Conservation (phyloP, 768 basidiomycete species). For the Phlebiopsis flavidoalba region DNA sequence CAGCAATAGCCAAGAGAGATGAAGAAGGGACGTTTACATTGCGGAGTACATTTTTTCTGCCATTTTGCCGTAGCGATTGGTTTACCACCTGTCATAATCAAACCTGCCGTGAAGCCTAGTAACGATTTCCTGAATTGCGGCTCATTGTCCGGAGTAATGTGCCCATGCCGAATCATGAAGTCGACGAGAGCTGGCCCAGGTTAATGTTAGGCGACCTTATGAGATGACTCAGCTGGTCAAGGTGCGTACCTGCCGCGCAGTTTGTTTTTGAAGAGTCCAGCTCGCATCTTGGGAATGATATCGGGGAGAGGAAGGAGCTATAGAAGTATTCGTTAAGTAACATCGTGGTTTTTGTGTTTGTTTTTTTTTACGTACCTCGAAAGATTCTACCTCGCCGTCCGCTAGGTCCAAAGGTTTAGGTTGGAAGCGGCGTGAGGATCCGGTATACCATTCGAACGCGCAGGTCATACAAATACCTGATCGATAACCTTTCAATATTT, state of each 20-base stretch:
- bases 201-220: neutral
- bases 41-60: too few relatives aligned
- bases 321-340: neutral
- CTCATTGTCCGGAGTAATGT: conserved; percentile 85
- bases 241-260: conserved; percentile 68
- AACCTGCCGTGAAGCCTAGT: conserved; percentile 72
- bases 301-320: conserved; percentile 65
- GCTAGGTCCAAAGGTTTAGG: conserved; percentile 76
- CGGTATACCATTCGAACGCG: conserved; percentile 39
- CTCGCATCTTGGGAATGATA: conserved; percentile 58
- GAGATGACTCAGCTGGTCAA: neutral
- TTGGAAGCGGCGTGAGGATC: conserved; percentile 44
- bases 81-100: conserved; percentile 41
- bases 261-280: conserved; percentile 88
- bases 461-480: conserved; percentile 83
- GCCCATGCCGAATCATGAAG: conserved; percentile 82
- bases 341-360: neutral
- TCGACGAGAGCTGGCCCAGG: conserved; percentile 68
- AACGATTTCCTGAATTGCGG: conserved; percentile 73
- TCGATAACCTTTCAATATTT: neutral
- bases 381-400: conserved; percentile 94
- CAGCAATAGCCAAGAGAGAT: too few relatives aligned
- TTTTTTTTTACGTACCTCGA: conserved; percentile 64
- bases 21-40: too few relatives aligned
- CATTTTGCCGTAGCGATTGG: too few relatives aligned